phyloP scores from a whole-genome alignment of 352 stramenopile genomes.

The Phytophthora citrophthora region DNA sequence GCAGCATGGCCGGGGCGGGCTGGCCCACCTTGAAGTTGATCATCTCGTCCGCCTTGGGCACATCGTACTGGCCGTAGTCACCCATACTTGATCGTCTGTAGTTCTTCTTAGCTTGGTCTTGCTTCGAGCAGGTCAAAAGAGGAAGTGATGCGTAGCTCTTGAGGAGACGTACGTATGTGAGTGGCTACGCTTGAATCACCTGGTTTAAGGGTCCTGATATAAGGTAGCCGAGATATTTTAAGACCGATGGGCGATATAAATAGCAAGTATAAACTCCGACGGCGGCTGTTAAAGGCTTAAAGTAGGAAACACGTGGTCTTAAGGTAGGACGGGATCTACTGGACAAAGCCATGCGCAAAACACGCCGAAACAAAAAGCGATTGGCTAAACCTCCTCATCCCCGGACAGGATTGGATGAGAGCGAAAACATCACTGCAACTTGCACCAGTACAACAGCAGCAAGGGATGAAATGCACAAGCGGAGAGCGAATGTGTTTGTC shows the following conservation, averaged over 20 bases:
- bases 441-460: neutral
- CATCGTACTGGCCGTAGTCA: slow-evolving; percentile 87
- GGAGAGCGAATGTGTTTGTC: too few species aligned
- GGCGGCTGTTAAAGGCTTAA: slow-evolving; percentile 14
- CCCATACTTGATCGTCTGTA: slow-evolving; percentile 50
- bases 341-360: slow-evolving; percentile 5
- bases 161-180: slow-evolving; percentile 22
- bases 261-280: slow-evolving; percentile 11
- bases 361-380: slow-evolving; percentile 8
- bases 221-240: slow-evolving; percentile 7
- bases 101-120: slow-evolving; percentile 6
- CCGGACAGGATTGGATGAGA: slow-evolving; percentile 20
- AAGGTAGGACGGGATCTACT: slow-evolving; percentile 14
- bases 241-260: neutral
- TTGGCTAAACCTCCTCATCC: slow-evolving; percentile 23
- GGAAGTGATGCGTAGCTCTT: slow-evolving; percentile 13
- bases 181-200: slow-evolving; percentile 19
- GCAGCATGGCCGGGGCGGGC: slow-evolving; percentile 81
- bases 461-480: too few species aligned
- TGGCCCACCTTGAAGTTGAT: slow-evolving; percentile 93
- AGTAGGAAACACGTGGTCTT: slow-evolving; percentile 8
- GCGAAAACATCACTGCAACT: neutral
- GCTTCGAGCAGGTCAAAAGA: slow-evolving; percentile 13
- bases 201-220: slow-evolving; percentile 2
- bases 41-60: slow-evolving; percentile 78